phyloP scores from a whole-genome alignment of 805 yeast genomes.

The Metschnikowia kunwiensis region DNA sequence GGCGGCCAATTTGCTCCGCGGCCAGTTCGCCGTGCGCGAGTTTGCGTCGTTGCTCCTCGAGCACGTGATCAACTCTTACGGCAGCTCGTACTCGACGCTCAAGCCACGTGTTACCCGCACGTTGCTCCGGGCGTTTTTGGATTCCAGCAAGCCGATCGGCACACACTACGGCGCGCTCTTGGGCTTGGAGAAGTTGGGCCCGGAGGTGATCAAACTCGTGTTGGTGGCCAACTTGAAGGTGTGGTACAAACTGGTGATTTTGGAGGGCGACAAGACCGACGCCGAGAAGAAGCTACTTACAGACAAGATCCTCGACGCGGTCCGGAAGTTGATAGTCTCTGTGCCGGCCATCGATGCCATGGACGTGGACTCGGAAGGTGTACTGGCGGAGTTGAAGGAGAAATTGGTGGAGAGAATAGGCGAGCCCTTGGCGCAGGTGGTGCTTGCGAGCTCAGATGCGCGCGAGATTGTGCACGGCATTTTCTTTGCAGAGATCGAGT shows the following conservation, averaged over 20 bases:
- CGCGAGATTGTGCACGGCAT: conserved; percentile 57
- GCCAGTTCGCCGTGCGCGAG: conserved; percentile 68
- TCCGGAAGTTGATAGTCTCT: conserved; percentile 45
- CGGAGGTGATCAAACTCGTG: conserved; percentile 81
- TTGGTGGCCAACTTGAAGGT: conserved; percentile 78
- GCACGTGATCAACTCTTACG: conserved; percentile 74
- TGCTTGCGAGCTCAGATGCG: conserved; percentile 48
- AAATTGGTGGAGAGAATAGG: conserved; percentile 63
- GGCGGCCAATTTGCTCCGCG: conserved; percentile 28
- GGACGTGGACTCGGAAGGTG: conserved; percentile 31
- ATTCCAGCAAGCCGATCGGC: conserved; percentile 76
- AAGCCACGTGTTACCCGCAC: conserved; percentile 95
- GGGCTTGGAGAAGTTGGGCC: conserved; percentile 80
- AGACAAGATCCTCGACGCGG: conserved; percentile 49
- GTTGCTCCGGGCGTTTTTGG: conserved; percentile 83
- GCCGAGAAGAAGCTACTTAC: conserved; percentile 48
- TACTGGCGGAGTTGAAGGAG: conserved; percentile 29
- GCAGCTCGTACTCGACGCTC: conserved; percentile 81
- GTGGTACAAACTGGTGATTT: conserved; percentile 68
- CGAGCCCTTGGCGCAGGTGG: conserved; percentile 46
- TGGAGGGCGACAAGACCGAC: conserved; percentile 36
- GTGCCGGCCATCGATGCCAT: conserved; percentile 26
- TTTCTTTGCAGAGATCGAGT: conserved; percentile 60
- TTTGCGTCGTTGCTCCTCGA: conserved; percentile 81
- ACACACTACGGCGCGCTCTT: conserved; percentile 89